phyloP scores from a whole-genome alignment of 2,329 filamentous ascomycete genomes.

The Fusarium fracticaudum region DNA sequence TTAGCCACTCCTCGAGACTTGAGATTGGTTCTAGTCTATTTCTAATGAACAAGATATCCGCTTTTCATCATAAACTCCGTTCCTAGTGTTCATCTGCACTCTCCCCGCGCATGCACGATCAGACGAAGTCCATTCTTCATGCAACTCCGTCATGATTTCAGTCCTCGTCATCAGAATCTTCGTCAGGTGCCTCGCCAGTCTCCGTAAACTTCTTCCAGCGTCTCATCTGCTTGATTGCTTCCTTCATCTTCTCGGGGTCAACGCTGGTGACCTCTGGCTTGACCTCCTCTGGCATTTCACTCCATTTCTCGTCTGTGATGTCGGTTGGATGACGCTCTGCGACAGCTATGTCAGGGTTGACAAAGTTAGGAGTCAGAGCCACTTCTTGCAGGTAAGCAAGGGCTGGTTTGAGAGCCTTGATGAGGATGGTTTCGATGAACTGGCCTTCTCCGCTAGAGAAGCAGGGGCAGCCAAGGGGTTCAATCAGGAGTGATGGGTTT shows the following conservation, averaged over 20 bases:
- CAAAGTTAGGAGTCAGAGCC: conserved; percentile 51
- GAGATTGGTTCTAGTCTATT: conserved; percentile 25
- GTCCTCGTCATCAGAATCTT: conserved; percentile 41
- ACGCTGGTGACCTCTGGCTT: conserved; percentile 42
- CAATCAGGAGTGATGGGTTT: conserved; percentile 54
- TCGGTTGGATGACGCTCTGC: conserved; percentile 33
- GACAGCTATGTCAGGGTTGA: conserved; percentile 53
- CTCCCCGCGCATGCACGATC: neutral
- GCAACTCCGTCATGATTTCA: conserved; percentile 7
- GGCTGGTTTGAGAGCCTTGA: conserved; percentile 62
- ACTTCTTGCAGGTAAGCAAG: conserved; percentile 71
- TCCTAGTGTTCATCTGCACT: neutral
- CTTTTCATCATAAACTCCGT: neutral
- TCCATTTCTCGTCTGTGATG: conserved; percentile 45
- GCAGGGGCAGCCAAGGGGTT: conserved; percentile 68
- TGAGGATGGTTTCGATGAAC: conserved; percentile 70
- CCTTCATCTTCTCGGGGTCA: conserved; percentile 34
- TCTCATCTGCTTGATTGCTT: conserved; percentile 38
- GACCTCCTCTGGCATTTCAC: conserved; percentile 42
- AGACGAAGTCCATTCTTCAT: neutral
- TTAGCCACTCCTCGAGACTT: conserved; percentile 6
- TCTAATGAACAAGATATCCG: conserved; percentile 31
- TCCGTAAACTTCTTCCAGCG: conserved; percentile 44
- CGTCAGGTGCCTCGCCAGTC: conserved; percentile 40
- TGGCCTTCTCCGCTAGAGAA: conserved; percentile 72